phyloP scores from a whole-genome alignment of 2,329 filamentous ascomycete genomes.

The Phyllosticta citriasiana region DNA sequence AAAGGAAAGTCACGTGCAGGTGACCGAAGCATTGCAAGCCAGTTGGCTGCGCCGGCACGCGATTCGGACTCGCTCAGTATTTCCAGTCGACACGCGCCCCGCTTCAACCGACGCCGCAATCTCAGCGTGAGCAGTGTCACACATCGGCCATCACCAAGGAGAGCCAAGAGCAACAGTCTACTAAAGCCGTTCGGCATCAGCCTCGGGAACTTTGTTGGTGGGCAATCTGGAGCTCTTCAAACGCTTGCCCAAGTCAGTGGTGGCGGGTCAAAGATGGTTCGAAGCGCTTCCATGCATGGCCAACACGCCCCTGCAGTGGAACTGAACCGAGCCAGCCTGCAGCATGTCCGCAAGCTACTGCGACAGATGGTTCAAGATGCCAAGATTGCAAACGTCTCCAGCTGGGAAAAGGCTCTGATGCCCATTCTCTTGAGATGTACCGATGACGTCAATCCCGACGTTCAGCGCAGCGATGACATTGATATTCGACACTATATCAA shows the following conservation, averaged over 20 bases:
- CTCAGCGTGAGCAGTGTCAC: slow-evolving; percentile 71
- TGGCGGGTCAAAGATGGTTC: slow-evolving; percentile 36
- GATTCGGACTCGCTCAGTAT: slow-evolving; percentile 58
- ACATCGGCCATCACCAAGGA: slow-evolving; percentile 63
- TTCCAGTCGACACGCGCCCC: slow-evolving; percentile 49
- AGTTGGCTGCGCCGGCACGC: slow-evolving; percentile 55
- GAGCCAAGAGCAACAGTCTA: slow-evolving; percentile 44
- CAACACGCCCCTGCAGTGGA: slow-evolving; percentile 65
- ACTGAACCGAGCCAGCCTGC: slow-evolving; percentile 75
- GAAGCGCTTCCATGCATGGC: slow-evolving; percentile 75
- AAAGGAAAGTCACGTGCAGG: slow-evolving; percentile 63
- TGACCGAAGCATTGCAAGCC: slow-evolving; percentile 64
- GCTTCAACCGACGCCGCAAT: slow-evolving; percentile 64
- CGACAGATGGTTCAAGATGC: slow-evolving; percentile 73
- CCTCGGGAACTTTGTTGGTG: slow-evolving; percentile 26
- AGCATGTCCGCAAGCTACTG: slow-evolving; percentile 78
- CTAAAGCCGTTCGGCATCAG: slow-evolving; percentile 35
- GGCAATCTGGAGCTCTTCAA: slow-evolving; percentile 7
- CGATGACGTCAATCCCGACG: slow-evolving; percentile 88
- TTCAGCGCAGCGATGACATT: slow-evolving; percentile 85
- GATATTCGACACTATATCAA: slow-evolving; percentile 97
- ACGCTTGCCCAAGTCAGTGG: slow-evolving; percentile 11
- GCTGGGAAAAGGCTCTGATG: slow-evolving; percentile 84
- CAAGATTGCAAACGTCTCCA: slow-evolving; percentile 58
- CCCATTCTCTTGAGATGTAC: slow-evolving; percentile 86